Percentiles rank a stretch among this genome's conserved stretches.
phyloP scores from a whole-genome alignment of 768 basidiomycete genomes.

The Galerina marginata region DNA sequence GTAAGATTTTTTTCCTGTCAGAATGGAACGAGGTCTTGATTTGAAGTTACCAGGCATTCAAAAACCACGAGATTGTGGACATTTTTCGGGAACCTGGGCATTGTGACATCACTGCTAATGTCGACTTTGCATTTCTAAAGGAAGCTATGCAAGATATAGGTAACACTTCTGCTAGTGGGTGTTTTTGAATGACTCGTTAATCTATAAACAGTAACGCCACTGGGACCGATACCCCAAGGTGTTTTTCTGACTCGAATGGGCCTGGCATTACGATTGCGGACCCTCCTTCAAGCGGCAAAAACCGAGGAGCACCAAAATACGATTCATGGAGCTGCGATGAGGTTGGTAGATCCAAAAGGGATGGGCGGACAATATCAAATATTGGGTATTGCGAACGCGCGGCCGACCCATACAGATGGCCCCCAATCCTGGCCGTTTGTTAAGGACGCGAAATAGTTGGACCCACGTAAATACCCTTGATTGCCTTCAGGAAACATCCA shows the following conservation, averaged over 20 bases:
- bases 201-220: slow-evolving; percentile 43
- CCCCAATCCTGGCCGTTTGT: slow-evolving; percentile 41
- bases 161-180: slow-evolving; percentile 25
- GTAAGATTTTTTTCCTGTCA: slow-evolving; percentile 49
- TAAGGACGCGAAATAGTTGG: slow-evolving; percentile 10
- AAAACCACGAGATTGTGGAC: slow-evolving; percentile 83
- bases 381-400: slow-evolving; percentile 57
- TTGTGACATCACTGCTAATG: slow-evolving; percentile 94
- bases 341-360: slow-evolving; percentile 78
- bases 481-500: too few species aligned
- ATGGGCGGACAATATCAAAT: slow-evolving; percentile 93
- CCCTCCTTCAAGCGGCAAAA: slow-evolving; percentile 57
- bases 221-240: slow-evolving; percentile 79
- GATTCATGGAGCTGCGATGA: slow-evolving; percentile 63
- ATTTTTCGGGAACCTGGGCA: slow-evolving; percentile 85
- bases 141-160: slow-evolving; percentile 76
- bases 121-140: slow-evolving; percentile 89
- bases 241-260: slow-evolving; percentile 84
- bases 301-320: slow-evolving; percentile 54
- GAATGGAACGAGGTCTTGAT: background rate
- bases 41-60: slow-evolving; percentile 73
- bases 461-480: too few species aligned
- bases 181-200: slow-evolving; percentile 22
- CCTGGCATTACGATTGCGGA: slow-evolving; percentile 65
- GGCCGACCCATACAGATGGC: slow-evolving; percentile 1